These are phyloP conservation scores for Massariosphaeria phaeospora DNA, from an alignment of 495 filamentous ascomycete species.

Conservation along the genomic window DNA sequence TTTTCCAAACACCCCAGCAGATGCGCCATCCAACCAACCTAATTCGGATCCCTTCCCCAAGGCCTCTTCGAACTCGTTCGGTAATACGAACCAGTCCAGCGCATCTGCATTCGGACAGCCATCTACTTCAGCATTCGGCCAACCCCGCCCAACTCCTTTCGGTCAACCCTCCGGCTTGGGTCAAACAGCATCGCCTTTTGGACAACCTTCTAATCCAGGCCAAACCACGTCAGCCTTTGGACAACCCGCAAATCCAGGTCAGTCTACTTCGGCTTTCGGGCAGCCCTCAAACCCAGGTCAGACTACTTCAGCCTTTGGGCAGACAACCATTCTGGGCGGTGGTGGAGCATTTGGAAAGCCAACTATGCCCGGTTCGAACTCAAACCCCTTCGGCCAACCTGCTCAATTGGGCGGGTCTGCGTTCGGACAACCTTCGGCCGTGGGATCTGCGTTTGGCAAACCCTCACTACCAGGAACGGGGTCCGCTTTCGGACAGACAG, in stretches of 20 bases:
- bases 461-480: slow-evolving; percentile 19
- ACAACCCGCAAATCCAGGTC: slow-evolving; percentile 11
- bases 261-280: slow-evolving; percentile 28
- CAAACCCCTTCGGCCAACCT: slow-evolving; percentile 25
- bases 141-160: slow-evolving; percentile 8
- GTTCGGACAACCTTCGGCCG: slow-evolving; percentile 27
- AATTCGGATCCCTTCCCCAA: slow-evolving; percentile 31
- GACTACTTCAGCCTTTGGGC: slow-evolving; percentile 14
- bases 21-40: background rate
- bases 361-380: slow-evolving; percentile 16
- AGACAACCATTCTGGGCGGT: slow-evolving; percentile 18
- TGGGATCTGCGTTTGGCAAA: slow-evolving; percentile 29
- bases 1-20: background rate
- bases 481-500: slow-evolving; percentile 25
- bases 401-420: slow-evolving; percentile 4
- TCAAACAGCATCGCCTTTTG: slow-evolving; percentile 11
- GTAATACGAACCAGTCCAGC: slow-evolving; percentile 31
- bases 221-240: slow-evolving; percentile 18
- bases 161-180: slow-evolving; percentile 15
- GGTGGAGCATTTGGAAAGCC: slow-evolving; percentile 24
- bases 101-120: slow-evolving; percentile 36
- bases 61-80: slow-evolving; percentile 33
- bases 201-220: slow-evolving; percentile 17
- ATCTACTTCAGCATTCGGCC: slow-evolving; percentile 11
- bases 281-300: slow-evolving; percentile 17